These are phyloP conservation scores for Coemansia sp. DNA, from an alignment of 192 early-diverging fungal genomes.

Conservation along the genomic window DNA sequence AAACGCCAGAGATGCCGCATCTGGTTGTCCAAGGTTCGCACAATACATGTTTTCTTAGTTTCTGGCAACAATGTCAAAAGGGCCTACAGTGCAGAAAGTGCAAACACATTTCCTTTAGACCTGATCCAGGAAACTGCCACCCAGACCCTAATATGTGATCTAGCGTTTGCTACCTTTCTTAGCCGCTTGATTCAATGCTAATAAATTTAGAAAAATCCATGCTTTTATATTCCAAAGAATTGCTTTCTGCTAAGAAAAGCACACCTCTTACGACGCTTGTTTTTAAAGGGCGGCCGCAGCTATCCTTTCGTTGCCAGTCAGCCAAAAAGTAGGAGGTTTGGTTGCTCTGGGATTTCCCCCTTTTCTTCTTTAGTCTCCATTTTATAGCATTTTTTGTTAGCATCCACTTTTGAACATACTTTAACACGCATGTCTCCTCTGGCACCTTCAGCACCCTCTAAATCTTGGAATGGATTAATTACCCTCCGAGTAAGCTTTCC, in stretches of 20 bases:
- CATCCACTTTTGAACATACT: not conserved
- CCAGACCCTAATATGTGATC: not conserved
- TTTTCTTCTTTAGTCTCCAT: not conserved
- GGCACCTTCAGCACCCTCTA: not conserved
- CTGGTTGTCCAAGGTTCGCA: too few relatives aligned
- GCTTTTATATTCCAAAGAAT: too few relatives aligned
- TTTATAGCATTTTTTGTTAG: not conserved
- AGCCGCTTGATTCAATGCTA: not conserved
- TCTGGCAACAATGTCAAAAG: too few relatives aligned
- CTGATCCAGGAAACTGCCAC: not conserved
- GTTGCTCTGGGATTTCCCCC: not conserved
- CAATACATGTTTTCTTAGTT: too few relatives aligned
- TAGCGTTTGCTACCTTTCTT: not conserved
- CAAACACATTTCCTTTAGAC: not conserved
- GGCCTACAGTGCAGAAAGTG: too few relatives aligned
- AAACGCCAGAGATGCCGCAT: too few relatives aligned
- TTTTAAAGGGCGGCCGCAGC: not conserved
- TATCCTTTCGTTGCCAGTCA: not conserved
- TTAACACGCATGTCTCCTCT: not conserved
- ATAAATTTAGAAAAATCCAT: not conserved
- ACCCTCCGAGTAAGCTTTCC: not conserved
- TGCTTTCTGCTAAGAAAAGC: not conserved
- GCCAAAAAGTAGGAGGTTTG: not conserved
- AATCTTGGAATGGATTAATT: not conserved
- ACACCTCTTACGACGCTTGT: not conserved